Evolutionary conservation across 192 early-diverging fungal genomes (phyloP), one percentile per base, ranked within the genome.

Genomic region (Mortierella hygrophila): DNA sequence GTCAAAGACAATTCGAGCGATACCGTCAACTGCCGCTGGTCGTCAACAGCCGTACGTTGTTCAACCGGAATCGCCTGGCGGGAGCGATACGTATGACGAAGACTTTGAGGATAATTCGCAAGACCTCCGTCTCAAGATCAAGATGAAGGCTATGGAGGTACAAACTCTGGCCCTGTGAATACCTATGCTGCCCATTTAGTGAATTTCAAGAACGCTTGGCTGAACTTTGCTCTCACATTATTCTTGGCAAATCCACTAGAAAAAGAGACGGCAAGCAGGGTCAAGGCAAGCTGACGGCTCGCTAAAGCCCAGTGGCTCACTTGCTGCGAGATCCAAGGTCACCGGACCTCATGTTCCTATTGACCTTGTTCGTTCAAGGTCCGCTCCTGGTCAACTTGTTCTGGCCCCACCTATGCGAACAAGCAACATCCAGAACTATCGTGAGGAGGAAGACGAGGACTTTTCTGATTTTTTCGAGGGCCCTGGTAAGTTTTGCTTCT

Each of bases 391-490:
- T 0, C 84, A 86, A 47, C 76, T 86, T 26, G 75, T 68, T 6
- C 71, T 81, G 16, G 73, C 71, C 1, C 84, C 84, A 46, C 71
- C 71, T 37, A 49, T 68, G 1, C 42, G 65, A 1, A 73, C 75
- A 21, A 76, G 81, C 23, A 76, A 81, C 49, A 78, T 86, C 35
- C 41, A 81, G 32, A 29, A 74, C 37, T 86, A 86, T 68, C 84
- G 79, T 13, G 84, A 86, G 32, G 73, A 68, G 0, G 84, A 86
- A 4, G 84, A 86, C 2, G 79, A 81, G 29, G 79, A 86, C 72
- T 86, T 78, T 74, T 86, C 84, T n/a, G 84, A 86, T 29, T 68
- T 86, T 15, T 69, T 86, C 57, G 79, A 74, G 11, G 75, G 70
- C 23, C 74, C 40, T 18, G 82, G 76, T 73, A 47, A 77, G 37